These are phyloP conservation scores for Kazachstania bromeliacearum DNA, from an alignment of 805 yeast genomes.

Conservation along the genomic window DNA sequence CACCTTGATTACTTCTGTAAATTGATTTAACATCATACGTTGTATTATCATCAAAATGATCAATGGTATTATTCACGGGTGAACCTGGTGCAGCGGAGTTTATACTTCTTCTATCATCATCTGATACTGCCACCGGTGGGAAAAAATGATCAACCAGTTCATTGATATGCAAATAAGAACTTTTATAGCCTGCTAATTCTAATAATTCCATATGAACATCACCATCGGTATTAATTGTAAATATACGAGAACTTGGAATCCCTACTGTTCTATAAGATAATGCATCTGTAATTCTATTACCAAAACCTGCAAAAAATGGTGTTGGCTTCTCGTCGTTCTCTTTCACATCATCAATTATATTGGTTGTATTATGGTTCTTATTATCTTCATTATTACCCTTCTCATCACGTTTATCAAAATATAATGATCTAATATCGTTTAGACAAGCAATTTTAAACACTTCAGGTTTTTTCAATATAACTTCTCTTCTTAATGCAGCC, in stretches of 20 bases:
- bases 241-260: constrained; percentile 86
- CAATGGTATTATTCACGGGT: constrained; percentile 16
- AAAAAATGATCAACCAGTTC: constrained; percentile 95
- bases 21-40: constrained; percentile 15
- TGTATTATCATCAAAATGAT: constrained; percentile 8
- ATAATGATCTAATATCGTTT: constrained; percentile 71
- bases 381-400: constrained; percentile 1
- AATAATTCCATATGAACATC: constrained; percentile 95
- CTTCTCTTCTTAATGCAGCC: constrained; percentile 88
- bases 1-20: constrained; percentile 22
- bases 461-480: constrained; percentile 89
- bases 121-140: constrained; percentile 58
- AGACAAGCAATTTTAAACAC: constrained; percentile 98
- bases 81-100: constrained; percentile 28
- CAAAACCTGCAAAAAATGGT: constrained; percentile 96
- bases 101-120: constrained; percentile 27
- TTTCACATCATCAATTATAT: constrained; percentile 1
- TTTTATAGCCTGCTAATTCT: constrained; percentile 85
- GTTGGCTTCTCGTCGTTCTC: constrained; percentile 41
- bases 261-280: constrained; percentile 88
- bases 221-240: constrained; percentile 92
- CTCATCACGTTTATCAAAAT: constrained; percentile 25
- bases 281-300: constrained; percentile 94
- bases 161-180: constrained; percentile 80
- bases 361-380: too few relatives aligned